Conservation (phyloP, 306 rosid genomes). For the Datisca glomerata region DNA sequence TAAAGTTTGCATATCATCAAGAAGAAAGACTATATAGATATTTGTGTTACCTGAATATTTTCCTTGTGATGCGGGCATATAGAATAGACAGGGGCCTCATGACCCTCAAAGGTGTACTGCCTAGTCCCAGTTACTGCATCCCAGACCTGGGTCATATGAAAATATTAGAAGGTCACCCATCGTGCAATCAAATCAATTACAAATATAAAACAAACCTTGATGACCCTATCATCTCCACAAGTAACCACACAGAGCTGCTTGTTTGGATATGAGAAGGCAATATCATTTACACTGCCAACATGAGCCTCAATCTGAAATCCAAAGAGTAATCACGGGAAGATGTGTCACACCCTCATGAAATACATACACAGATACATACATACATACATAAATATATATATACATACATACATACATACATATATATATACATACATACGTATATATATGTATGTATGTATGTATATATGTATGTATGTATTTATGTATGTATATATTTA, state of each 20-base stretch:
- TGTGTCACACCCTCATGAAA: no score
- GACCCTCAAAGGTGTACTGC: conserved; percentile 86
- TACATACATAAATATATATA: no score
- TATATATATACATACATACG: no score
- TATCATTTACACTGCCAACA: conserved; percentile 91
- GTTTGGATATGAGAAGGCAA: conserved; percentile 95
- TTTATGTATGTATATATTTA: no score
- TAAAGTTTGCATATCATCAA: conserved; percentile 3
- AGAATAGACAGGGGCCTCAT: conserved; percentile 87
- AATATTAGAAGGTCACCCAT: conserved; percentile 9
- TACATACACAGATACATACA: neutral
- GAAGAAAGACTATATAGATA: neutral
- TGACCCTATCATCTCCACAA: conserved; percentile 94
- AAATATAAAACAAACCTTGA: conserved; percentile 61
- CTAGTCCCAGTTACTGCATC: conserved; percentile 73
- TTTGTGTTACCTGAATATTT: conserved; percentile 65
- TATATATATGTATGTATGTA: no score
- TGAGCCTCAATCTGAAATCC: conserved; percentile 85
- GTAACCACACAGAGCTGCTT: conserved; percentile 85
- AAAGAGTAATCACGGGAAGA: no score
- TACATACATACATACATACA: no score
- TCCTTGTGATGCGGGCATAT: conserved; percentile 98
- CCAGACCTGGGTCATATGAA: conserved; percentile 67
- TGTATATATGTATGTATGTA: no score
- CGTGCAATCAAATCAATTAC: conserved; percentile 11